Evolutionary conservation across 2,329 filamentous ascomycete species (phyloP).

Genomic region (Cucurbitaria berberidis): DNA sequence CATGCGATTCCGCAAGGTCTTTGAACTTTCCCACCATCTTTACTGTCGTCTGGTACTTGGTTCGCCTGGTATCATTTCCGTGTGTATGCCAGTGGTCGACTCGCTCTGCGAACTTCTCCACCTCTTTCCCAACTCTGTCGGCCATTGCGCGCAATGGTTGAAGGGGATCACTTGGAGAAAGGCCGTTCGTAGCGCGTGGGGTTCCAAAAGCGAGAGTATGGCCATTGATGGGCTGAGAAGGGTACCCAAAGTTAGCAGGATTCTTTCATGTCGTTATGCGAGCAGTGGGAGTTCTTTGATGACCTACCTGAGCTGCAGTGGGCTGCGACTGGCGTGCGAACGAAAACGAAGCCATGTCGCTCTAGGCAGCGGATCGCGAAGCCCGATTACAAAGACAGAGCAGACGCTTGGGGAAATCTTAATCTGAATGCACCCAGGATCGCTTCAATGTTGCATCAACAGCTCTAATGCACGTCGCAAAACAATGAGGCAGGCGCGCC

Average conservation of each 20-base stretch:
- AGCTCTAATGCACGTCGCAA: slow-evolving; percentile 23
- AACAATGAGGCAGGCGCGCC: slow-evolving; percentile 29
- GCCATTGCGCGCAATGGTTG: slow-evolving; percentile 69
- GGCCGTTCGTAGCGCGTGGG: slow-evolving; percentile 21
- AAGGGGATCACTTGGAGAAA: slow-evolving; percentile 52
- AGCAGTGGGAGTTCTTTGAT: slow-evolving; percentile 4
- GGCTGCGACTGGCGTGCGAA: slow-evolving; percentile 36
- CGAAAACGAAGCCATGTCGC: slow-evolving; percentile 35
- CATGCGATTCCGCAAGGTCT: slow-evolving; percentile 60
- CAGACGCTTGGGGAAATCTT: neutral
- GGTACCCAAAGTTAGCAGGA: neutral
- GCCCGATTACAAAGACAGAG: slow-evolving; percentile 1
- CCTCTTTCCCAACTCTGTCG: slow-evolving; percentile 76
- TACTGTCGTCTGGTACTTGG: slow-evolving; percentile 61
- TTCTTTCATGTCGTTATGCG: neutral
- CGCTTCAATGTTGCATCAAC: slow-evolving; percentile 1
- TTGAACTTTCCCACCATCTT: slow-evolving; percentile 51
- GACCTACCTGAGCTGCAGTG: slow-evolving; percentile 31
- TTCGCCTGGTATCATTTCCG: slow-evolving; percentile 38
- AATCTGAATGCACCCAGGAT: slow-evolving; percentile 2
- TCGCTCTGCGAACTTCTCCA: slow-evolving; percentile 83
- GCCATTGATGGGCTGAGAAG: slow-evolving; percentile 16
- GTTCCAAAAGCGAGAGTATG: slow-evolving; percentile 17
- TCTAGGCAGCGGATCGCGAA: neutral
- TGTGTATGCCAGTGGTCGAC: slow-evolving; percentile 71